Percentiles rank a stretch among this genome's conserved stretches.
Conservation (phyloP, 306 rosid genomes). For the peach (Prunus persica) region Prunus_persica_NCBIv2 NC_034011.1:21455001-21455500, state of each 20-base stretch:
- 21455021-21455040: no score
- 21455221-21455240: not conserved
- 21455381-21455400: slow-evolving; percentile 56
- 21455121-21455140: no score
- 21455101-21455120: no score
- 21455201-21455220: no score
- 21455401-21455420: slow-evolving; percentile 64
- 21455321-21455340: not conserved
- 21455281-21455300: not conserved
- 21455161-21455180: no score
- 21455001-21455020: no score
- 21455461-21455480: slow-evolving; percentile 87
- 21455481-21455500: slow-evolving; percentile 90
- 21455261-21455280: not conserved
- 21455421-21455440: slow-evolving; percentile 81
- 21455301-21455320: not conserved
- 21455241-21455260: not conserved
- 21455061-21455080: no score
- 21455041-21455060: no score
- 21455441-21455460: slow-evolving; percentile 80
- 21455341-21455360: not conserved
- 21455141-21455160: no score
- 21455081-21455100: no score
- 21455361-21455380: not conserved
- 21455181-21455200: no score